Percentiles rank a stretch among this genome's conserved stretches.
Evolutionary conservation across 768 basidiomycete genomes (phyloP).

Genomic region (Coprinopsis strossmayeri): DNA sequence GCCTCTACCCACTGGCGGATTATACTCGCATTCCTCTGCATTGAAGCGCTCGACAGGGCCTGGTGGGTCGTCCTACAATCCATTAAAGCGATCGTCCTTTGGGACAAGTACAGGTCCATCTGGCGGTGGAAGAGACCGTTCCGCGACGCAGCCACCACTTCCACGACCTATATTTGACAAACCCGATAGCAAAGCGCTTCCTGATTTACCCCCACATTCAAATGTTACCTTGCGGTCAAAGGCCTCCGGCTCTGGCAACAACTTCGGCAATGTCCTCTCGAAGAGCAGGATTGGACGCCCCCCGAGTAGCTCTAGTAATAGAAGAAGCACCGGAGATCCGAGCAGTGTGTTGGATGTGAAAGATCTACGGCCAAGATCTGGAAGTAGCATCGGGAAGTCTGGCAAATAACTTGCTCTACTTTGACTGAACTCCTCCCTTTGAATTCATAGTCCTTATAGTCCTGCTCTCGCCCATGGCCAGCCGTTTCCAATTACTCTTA

Average conservation of each 20-base stretch:
- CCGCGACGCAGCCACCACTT: conserved; percentile 27
- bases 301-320: conserved; percentile 22
- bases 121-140: conserved; percentile 26
- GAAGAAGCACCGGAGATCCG: conserved; percentile 21
- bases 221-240: conserved; percentile 45
- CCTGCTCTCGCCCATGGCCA: no score
- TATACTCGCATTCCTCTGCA: conserved; percentile 36
- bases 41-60: conserved; percentile 60
- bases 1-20: conserved; percentile 53
- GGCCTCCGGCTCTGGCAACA: conserved; percentile 28
- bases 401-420: no score
- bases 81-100: conserved; percentile 58
- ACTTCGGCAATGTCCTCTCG: conserved; percentile 27
- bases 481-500: no score
- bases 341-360: conserved; percentile 21
- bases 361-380: conserved; percentile 25
- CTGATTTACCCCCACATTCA: conserved; percentile 31
- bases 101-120: conserved; percentile 38
- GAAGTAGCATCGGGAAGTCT: conserved; percentile 13
- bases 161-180: conserved; percentile 23
- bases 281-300: conserved; percentile 48
- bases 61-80: conserved; percentile 29
- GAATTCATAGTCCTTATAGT: no score
- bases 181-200: conserved; percentile 35
- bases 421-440: no score